phyloP scores from a whole-genome alignment of 495 filamentous ascomycete genomes.

The Hypoxylon crocopeplum region DNA sequence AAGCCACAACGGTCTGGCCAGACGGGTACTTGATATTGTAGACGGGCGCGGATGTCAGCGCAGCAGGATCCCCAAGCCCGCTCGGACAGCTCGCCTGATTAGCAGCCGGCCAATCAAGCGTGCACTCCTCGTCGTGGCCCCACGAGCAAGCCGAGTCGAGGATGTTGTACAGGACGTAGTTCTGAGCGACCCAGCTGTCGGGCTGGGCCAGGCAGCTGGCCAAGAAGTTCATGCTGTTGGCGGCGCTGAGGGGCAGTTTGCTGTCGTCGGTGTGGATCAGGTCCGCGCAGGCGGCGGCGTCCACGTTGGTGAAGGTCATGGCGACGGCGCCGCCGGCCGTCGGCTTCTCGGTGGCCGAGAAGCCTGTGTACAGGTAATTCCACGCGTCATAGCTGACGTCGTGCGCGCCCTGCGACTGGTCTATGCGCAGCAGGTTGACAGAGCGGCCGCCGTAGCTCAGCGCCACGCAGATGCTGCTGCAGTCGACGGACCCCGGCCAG shows the following conservation, averaged over 20 bases:
- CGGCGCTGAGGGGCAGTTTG: conserved; percentile 55
- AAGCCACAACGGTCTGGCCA: conserved; percentile 49
- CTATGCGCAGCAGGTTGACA: conserved; percentile 54
- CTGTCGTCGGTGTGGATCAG: conserved; percentile 49
- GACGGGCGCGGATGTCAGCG: conserved; percentile 47
- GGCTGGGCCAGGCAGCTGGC: conserved; percentile 49
- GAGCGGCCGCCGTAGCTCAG: conserved; percentile 50
- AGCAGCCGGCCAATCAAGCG: conserved; percentile 52
- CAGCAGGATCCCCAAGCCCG: conserved; percentile 44
- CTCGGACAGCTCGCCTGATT: conserved; percentile 53
- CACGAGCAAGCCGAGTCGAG: conserved; percentile 51
- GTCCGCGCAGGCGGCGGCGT: conserved; percentile 44
- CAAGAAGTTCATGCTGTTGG: conserved; percentile 59
- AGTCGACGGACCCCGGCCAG: conserved; percentile 56
- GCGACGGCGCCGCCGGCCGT: conserved; percentile 50
- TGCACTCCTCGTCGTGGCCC: conserved; percentile 54
- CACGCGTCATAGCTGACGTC: conserved; percentile 59
- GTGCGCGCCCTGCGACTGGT: conserved; percentile 55
- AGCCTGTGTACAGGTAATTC: conserved; percentile 56
- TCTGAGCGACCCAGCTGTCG: conserved; percentile 52
- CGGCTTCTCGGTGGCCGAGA: conserved; percentile 51
- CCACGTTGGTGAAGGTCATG: conserved; percentile 51
- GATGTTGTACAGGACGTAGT: conserved; percentile 55
- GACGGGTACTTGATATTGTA: conserved; percentile 56
- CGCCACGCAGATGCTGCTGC: conserved; percentile 54